These are phyloP conservation scores for Dipodascopsis uninucleata DNA, from an alignment of 805 yeast genomes.

Conservation along the genomic window DNA sequence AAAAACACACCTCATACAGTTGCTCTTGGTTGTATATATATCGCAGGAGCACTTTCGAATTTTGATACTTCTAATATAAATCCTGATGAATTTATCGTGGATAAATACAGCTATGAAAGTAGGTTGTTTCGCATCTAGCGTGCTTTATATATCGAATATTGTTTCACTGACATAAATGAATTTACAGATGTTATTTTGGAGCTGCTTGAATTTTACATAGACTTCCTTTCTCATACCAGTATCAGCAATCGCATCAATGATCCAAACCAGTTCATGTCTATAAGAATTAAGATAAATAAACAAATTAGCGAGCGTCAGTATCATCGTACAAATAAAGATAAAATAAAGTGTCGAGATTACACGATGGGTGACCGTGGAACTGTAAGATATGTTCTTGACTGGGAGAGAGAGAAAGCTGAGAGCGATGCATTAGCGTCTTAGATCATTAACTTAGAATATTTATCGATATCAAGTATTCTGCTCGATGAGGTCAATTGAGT, in stretches of 20 bases:
- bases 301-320: constrained; percentile 3
- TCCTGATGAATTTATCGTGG: constrained; percentile 6
- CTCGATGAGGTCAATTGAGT: too few species aligned
- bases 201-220: constrained; percentile 25
- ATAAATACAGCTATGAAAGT: constrained; percentile 9
- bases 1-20: constrained; percentile 67
- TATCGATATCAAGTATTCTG: too few species aligned
- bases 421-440: too few species aligned
- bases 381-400: constrained; percentile 20
- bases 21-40: constrained; percentile 57
- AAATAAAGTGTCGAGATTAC: constrained; percentile 12
- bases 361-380: constrained; percentile 26
- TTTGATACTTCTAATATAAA: constrained; percentile 3
- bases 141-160: neutral
- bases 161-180: neutral
- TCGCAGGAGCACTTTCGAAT: constrained; percentile 48
- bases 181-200: constrained; percentile 21
- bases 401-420: constrained; percentile 19
- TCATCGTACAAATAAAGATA: neutral
- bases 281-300: constrained; percentile 23
- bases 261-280: constrained; percentile 16
- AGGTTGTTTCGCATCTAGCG: neutral
- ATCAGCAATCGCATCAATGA: constrained; percentile 10
- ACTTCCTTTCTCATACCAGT: constrained; percentile 23
- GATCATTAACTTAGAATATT: too few species aligned